These are phyloP conservation scores for Ceratobasidium sp. DNA, from an alignment of 1,284 basidiomycete species.

Conservation along the genomic window DNA sequence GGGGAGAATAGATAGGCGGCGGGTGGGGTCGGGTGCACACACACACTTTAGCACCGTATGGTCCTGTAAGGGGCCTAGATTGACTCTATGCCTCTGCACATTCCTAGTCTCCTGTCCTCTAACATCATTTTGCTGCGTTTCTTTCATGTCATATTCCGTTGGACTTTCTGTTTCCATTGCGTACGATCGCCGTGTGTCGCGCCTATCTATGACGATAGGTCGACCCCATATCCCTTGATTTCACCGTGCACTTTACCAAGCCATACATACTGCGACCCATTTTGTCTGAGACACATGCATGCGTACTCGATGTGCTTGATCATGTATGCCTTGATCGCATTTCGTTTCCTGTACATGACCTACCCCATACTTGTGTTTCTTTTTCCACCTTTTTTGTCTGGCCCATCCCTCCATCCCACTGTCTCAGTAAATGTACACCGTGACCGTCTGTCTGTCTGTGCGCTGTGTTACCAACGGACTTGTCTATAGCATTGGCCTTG, in stretches of 20 bases:
- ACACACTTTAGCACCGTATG: conserved; percentile 8
- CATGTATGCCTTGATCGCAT: conserved; percentile 44
- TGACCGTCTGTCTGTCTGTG: conserved; percentile 35
- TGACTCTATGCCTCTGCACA: conserved; percentile 34
- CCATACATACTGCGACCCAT: conserved; percentile 30
- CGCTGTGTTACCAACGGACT: conserved; percentile 44
- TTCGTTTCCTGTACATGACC: conserved; percentile 37
- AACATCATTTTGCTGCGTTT: conserved; percentile 44
- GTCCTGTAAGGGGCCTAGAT: conserved; percentile 39
- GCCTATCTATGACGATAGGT: conserved; percentile 6
- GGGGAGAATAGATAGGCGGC: conserved; percentile 31
- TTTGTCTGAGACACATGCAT: conserved; percentile 46
- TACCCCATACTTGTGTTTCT: conserved; percentile 15
- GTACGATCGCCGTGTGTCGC: conserved; percentile 32
- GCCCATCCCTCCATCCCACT: conserved; percentile 37
- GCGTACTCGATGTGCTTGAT: conserved; percentile 43
- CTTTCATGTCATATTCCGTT: conserved; percentile 38
- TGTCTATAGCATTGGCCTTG: conserved; percentile 29
- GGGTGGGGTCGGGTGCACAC: not conserved
- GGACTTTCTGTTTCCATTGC: conserved; percentile 32
- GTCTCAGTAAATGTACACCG: conserved; percentile 46
- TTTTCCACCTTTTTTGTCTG: not conserved
- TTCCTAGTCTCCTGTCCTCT: conserved; percentile 2
- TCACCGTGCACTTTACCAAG: conserved; percentile 26
- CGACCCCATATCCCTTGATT: conserved; percentile 4